phyloP scores from a whole-genome alignment of 1,284 basidiomycete genomes.

The Pulchroboletus neoregius region DNA sequence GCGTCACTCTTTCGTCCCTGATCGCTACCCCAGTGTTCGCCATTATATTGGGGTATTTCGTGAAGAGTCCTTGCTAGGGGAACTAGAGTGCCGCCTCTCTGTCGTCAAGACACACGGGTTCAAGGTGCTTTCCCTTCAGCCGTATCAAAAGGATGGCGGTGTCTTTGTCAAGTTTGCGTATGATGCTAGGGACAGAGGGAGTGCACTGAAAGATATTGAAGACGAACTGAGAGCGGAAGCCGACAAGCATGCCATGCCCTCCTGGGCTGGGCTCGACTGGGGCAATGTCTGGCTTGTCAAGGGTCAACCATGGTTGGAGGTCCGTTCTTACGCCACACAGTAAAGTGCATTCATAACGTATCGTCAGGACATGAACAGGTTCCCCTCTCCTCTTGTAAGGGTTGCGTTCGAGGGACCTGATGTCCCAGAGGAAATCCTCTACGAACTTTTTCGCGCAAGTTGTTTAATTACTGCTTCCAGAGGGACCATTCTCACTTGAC shows the following conservation, averaged over 20 bases:
- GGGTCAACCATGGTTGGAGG: constrained; percentile 83
- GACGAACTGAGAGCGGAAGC: constrained; percentile 41
- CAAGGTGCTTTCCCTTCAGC: constrained; percentile 53
- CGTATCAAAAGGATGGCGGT: constrained; percentile 77
- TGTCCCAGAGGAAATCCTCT: constrained; percentile 73
- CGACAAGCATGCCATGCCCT: constrained; percentile 51
- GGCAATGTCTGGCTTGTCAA: constrained; percentile 77
- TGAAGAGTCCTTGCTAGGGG: constrained; percentile 50
- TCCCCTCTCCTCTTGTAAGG: constrained; percentile 67
- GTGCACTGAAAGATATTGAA: constrained; percentile 48
- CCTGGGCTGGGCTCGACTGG: constrained; percentile 54
- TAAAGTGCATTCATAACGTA: constrained; percentile 3
- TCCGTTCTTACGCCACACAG: constrained; percentile 31
- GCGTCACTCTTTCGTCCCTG: constrained; percentile 1
- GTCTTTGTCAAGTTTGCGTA: constrained; percentile 83
- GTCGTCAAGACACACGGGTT: constrained; percentile 53
- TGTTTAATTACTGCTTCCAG: constrained; percentile 1
- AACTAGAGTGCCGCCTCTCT: constrained; percentile 48
- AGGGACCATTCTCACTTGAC: constrained; percentile 17
- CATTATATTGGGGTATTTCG: constrained; percentile 56
- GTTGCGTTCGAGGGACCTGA: constrained; percentile 88
- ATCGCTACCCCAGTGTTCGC: constrained; percentile 46
- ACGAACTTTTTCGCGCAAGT: constrained; percentile 65
- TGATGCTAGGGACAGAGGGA: constrained; percentile 37
- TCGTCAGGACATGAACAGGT: constrained; percentile 81